phyloP scores from a whole-genome alignment of 768 basidiomycete genomes.

The Tricholoma flavovirens region DNA sequence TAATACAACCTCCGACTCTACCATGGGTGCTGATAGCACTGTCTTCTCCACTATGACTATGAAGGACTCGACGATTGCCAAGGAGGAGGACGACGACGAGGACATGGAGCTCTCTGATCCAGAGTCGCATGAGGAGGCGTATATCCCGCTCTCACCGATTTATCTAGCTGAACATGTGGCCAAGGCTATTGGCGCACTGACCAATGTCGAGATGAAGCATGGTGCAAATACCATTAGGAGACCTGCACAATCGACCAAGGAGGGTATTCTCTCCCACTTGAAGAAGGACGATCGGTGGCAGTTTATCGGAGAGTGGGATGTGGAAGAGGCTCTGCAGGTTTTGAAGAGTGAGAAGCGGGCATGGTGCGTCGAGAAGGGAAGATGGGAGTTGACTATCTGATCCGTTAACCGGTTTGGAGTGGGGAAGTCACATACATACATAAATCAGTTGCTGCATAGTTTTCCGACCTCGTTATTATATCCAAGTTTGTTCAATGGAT shows the following conservation, averaged over 20 bases:
- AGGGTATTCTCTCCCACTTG: conserved; percentile 43
- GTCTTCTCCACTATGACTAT: conserved; percentile 23
- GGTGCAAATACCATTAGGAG: conserved; percentile 8
- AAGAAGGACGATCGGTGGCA: conserved; percentile 60
- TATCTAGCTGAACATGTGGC: conserved; percentile 46
- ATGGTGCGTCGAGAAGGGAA: conserved; percentile 31
- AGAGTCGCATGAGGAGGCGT: conserved; percentile 54
- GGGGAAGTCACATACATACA: no score
- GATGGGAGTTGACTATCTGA: conserved; percentile 34
- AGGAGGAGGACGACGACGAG: conserved; percentile 33
- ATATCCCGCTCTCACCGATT: conserved; percentile 51
- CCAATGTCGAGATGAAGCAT: conserved; percentile 3
- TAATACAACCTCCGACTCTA: conserved; percentile 22
- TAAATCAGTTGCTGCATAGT: no score
- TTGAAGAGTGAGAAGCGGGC: conserved; percentile 34
- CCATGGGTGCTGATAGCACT: conserved; percentile 22
- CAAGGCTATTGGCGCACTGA: conserved; percentile 35
- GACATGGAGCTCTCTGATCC: conserved; percentile 58
- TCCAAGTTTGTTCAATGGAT: no score
- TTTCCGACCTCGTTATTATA: no score
- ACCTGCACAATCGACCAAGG: conserved; percentile 28
- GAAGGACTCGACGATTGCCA: conserved; percentile 1
- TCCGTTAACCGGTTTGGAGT: no score
- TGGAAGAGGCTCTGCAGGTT: conserved; percentile 54
- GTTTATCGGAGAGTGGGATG: conserved; percentile 55